Conservation (phyloP, 768 basidiomycete species). For the Aureoboletus auriporus region DNA sequence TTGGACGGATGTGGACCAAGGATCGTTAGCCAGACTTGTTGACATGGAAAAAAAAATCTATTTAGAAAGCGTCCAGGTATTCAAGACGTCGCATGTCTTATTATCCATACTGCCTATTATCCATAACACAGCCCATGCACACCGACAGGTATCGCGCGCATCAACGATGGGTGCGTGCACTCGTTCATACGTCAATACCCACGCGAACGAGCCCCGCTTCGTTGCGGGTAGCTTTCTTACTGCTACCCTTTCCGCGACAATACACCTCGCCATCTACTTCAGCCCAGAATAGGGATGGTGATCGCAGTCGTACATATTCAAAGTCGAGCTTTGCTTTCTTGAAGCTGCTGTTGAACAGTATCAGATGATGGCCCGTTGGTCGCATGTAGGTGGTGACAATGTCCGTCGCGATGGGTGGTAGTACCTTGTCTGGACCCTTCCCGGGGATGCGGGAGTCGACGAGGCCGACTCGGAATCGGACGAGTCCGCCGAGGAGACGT, state of each 20-base stretch:
- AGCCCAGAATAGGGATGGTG: slow-evolving; percentile 75
- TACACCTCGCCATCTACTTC: slow-evolving; percentile 59
- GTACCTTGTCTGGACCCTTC: background rate
- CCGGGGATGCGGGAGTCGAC: background rate
- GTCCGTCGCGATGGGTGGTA: background rate
- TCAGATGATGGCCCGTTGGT: slow-evolving; percentile 61
- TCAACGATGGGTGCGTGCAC: background rate
- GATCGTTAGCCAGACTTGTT: no score
- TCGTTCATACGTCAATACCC: slow-evolving; percentile 45
- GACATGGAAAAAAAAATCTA: background rate
- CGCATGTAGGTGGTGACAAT: slow-evolving; percentile 13
- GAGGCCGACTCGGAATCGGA: background rate
- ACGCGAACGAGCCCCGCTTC: slow-evolving; percentile 68
- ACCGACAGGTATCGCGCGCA: slow-evolving; percentile 36
- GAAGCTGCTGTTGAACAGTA: slow-evolving; percentile 74
- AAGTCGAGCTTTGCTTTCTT: slow-evolving; percentile 52
- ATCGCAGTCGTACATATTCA: slow-evolving; percentile 57
- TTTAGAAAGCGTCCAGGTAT: no score
- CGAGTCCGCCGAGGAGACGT: slow-evolving; percentile 7
- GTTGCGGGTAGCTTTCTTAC: slow-evolving; percentile 77
- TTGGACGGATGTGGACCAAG: slow-evolving; percentile 36
- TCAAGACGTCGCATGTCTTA: no score
- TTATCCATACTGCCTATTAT: no score
- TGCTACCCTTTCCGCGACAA: slow-evolving; percentile 64
- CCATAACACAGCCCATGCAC: slow-evolving; percentile 42